Evolutionary conservation across 1,284 basidiomycete species (phyloP), one percentile per base, ranked within the genome.

Genomic region (Athelia sp.): DNA sequence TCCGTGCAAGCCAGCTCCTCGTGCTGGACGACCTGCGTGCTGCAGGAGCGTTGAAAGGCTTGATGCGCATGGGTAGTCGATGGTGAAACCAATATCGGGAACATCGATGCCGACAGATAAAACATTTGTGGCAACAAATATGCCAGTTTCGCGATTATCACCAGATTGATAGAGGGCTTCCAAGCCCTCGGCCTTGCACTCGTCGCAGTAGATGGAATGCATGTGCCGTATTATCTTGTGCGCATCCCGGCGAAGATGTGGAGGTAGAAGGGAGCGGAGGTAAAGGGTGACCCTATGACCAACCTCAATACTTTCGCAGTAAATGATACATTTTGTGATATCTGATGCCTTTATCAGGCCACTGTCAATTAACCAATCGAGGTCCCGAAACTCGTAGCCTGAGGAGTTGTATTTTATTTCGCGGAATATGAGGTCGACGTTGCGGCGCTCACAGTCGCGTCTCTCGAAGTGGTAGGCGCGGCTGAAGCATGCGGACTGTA

Each of bases 391-490:
- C 8, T 50, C 38, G n/a, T 36, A 14, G 1, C 40, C 48, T 3
- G 54, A 24, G 17, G 19, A 42, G 2, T 49, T 6, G 43, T 49
- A 47, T 8, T 40, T 18, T 3, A 55, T 38, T 17, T 26, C 19
- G 19, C 54, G 50, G 19, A 54, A 34, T 42, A 52, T 29, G 15
- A 50, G 43, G 35, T 49, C 46, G 22, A 56, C 44, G 36, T 56
- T 54, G 29, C 43, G 45, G 19, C 54, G 54, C 45, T 50, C 50
- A 32, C 54, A 56, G 40, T 54, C 52, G 17, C 48, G 54, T 2
- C 35, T 17, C 18, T 54, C 52, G 14, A 54, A 19, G 23, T 52
- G 48, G 31, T 42, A 50, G 3, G 26, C 15, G 15, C 23, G 18
- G 2, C 29, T 24, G 38, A 52, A 50, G 2, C 52, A 52, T 9